Evolutionary conservation across 768 basidiomycete genomes (phyloP).

Genomic region (Mrakia hoshinonis): DNA sequence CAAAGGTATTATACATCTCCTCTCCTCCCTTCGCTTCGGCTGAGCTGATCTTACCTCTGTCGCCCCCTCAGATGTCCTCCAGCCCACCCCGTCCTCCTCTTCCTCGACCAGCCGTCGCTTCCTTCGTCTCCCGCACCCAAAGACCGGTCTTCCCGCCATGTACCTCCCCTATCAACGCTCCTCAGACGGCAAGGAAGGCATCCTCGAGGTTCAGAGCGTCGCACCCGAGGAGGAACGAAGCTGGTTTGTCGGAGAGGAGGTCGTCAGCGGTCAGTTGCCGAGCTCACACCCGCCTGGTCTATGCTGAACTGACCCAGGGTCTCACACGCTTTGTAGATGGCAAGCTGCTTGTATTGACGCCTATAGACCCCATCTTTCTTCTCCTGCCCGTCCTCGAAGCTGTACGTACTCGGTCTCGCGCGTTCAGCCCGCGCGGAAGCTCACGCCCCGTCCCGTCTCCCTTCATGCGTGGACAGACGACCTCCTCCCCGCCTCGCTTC

Average conservation of each 20-base stretch:
- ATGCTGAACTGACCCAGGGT: too few species aligned
- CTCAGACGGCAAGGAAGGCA: not conserved
- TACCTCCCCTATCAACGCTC: constrained; percentile 18
- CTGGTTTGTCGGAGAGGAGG: constrained; percentile 25
- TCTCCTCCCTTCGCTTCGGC: too few species aligned
- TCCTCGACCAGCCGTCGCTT: constrained; percentile 10
- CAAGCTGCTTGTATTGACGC: constrained; percentile 15
- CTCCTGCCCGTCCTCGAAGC: constrained; percentile 21
- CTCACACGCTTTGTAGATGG: constrained; percentile 17
- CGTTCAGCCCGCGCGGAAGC: not conserved
- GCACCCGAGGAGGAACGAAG: constrained; percentile 18
- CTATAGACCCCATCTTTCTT: constrained; percentile 24
- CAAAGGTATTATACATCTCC: not conserved
- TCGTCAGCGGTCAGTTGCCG: constrained; percentile 19
- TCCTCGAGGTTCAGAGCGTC: constrained; percentile 20
- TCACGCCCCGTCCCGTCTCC: not conserved
- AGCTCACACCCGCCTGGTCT: not conserved
- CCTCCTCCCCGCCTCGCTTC: constrained; percentile 25
- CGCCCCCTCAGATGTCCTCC: not conserved
- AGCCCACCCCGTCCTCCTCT: not conserved
- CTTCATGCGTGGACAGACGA: constrained; percentile 3
- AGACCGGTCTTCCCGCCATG: constrained; percentile 19
- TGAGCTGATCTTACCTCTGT: not conserved
- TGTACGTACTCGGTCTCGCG: not conserved
- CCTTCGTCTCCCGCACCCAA: constrained; percentile 25